Evolutionary conservation across 768 basidiomycete species (phyloP).

Genomic region (Lactifluus pinguis): DNA sequence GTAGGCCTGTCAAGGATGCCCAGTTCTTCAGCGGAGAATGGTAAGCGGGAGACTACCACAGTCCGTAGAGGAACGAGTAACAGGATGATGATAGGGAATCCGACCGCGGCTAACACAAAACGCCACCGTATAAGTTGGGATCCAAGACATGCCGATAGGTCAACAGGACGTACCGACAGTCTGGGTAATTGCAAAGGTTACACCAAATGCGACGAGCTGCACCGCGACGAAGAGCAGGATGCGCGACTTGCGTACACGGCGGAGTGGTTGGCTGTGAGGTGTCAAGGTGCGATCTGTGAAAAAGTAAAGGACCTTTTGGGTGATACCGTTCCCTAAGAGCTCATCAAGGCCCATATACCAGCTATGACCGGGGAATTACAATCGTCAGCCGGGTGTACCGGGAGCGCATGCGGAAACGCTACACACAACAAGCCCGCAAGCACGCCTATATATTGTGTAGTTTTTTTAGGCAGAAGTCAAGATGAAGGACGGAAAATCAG

Average conservation of each 20-base stretch:
- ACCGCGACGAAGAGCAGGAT: conserved; percentile 63
- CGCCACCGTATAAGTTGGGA: not conserved
- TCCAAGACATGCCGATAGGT: not conserved
- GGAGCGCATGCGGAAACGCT: not conserved
- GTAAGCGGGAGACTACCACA: conserved; percentile 59
- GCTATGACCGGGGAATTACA: conserved; percentile 29
- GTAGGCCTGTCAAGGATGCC: conserved; percentile 38
- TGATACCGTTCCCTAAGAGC: conserved; percentile 74
- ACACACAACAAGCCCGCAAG: conserved; percentile 77
- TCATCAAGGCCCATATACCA: conserved; percentile 93
- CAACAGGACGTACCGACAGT: conserved; percentile 53
- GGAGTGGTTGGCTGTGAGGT: conserved; percentile 58
- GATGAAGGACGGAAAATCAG: conserved; percentile 25
- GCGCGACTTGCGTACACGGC: conserved; percentile 61
- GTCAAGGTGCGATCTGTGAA: conserved; percentile 62
- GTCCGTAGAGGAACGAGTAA: conserved; percentile 71
- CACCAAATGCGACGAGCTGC: conserved; percentile 37
- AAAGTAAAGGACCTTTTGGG: conserved; percentile 64
- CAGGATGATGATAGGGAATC: conserved; percentile 82
- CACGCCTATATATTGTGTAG: conserved; percentile 36
- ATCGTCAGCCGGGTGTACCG: not conserved
- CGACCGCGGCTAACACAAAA: conserved; percentile 59
- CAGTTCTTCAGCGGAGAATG: conserved; percentile 73
- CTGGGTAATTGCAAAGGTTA: conserved; percentile 85
- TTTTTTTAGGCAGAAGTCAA: not conserved